A percentile compares a stretch with the other conserved stretches of the same genome.
phyloP scores from a whole-genome alignment of 176 grass and related monocot species.

The Triticum monococcum region DNA sequence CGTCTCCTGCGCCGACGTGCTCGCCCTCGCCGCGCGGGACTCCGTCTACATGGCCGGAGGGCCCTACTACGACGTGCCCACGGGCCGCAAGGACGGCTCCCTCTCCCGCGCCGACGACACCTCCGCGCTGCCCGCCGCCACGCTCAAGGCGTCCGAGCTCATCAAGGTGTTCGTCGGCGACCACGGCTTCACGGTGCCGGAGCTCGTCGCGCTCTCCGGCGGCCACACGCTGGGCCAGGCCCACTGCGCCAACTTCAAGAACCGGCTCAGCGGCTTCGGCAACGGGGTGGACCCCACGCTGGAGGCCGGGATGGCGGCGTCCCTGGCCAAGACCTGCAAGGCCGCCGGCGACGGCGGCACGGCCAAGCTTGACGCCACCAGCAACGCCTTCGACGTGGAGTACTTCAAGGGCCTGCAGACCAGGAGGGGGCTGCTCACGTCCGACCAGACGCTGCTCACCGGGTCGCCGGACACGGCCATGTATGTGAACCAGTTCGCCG shows the following conservation, averaged over 20 bases:
- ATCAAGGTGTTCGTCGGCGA: conserved; percentile 25
- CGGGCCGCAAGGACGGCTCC: conserved; percentile 55
- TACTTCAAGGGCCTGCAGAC: conserved; percentile 40
- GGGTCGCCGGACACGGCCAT: conserved; percentile 4
- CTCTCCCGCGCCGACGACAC: conserved; percentile 52
- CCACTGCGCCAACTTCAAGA: conserved; percentile 44
- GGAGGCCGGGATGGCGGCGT: conserved; percentile 16
- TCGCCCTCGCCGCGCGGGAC: conserved; percentile 43
- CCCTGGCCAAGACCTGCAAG: conserved; percentile 22
- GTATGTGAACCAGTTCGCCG: conserved; percentile 32
- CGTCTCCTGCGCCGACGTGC: conserved; percentile 79
- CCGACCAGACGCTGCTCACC: conserved; percentile 45
- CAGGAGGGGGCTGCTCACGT: conserved; percentile 27
- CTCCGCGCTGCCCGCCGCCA: conserved; percentile 41
- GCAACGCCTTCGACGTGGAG: conserved; percentile 33
- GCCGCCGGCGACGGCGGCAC: not conserved
- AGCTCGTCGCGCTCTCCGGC: conserved; percentile 57
- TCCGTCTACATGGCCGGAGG: conserved; percentile 48
- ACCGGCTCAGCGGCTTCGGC: conserved; percentile 29
- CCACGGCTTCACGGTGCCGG: conserved; percentile 36
- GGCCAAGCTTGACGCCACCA: conserved; percentile 19
- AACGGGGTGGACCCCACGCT: conserved; percentile 36
- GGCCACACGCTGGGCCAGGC: conserved; percentile 50
- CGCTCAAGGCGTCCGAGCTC: conserved; percentile 32
- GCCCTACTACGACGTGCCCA: conserved; percentile 47